Percentiles rank a stretch among this genome's conserved stretches.
These are phyloP conservation scores for Triticum urartu DNA, from an alignment of 176 grass and related monocot species.

Conservation along the genomic window DNA sequence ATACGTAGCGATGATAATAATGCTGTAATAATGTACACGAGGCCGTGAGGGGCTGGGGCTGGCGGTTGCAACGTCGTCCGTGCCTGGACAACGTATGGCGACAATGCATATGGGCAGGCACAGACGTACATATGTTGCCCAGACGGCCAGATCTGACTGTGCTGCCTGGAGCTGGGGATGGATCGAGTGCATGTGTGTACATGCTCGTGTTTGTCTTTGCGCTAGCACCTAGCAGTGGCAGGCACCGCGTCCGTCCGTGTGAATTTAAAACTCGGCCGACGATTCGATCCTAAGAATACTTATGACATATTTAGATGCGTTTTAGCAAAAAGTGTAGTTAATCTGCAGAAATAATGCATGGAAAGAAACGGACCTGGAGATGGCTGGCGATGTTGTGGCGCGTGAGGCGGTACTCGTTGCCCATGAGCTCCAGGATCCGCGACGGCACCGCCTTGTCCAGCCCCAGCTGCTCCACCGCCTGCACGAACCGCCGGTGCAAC, in stretches of 20 bases:
- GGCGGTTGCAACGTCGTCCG: background rate
- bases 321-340: no score
- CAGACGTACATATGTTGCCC: constrained; percentile 22
- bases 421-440: constrained; percentile 91
- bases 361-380: constrained; percentile 51
- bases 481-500: constrained; percentile 90
- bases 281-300: no score
- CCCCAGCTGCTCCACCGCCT: constrained; percentile 96
- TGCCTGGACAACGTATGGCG: background rate
- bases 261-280: background rate
- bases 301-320: no score
- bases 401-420: constrained; percentile 67
- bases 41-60: background rate
- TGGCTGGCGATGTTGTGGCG: constrained; percentile 95
- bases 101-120: background rate
- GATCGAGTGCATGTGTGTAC: background rate
- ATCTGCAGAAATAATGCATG: no score
- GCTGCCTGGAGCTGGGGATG: background rate
- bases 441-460: constrained; percentile 97
- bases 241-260: background rate
- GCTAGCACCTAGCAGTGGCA: background rate
- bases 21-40: background rate
- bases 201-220: background rate
- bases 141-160: background rate
- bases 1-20: background rate